phyloP scores from a whole-genome alignment of 192 early-diverging fungal genomes.

The Coemansia sp. region DNA sequence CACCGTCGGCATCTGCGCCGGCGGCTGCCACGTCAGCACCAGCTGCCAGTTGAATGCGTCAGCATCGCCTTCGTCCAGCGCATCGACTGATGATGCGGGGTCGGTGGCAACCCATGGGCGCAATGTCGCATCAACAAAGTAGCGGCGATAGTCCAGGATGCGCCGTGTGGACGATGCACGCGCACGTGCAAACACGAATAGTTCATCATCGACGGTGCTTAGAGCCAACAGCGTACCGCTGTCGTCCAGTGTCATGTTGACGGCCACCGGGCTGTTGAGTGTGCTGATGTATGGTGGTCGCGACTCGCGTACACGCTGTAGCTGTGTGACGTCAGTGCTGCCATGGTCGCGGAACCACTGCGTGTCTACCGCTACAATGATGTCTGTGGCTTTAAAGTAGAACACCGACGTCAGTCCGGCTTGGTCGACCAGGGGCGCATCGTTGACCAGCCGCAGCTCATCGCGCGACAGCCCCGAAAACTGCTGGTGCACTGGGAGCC shows the following conservation, averaged over 20 bases:
- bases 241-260: constrained; percentile 54
- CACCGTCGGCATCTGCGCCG: constrained; percentile 25
- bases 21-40: constrained; percentile 50
- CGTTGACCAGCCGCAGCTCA: constrained; percentile 52
- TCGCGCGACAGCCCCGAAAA: constrained; percentile 54
- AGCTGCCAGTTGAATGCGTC: constrained; percentile 52
- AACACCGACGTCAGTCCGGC: constrained; percentile 46
- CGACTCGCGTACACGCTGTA: constrained; percentile 54
- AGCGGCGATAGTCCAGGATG: constrained; percentile 52
- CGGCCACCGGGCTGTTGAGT: constrained; percentile 52
- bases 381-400: constrained; percentile 54
- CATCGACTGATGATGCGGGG: constrained; percentile 39
- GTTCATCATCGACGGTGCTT: constrained; percentile 53
- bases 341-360: constrained; percentile 54
- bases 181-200: constrained; percentile 49
- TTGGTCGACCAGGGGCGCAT: constrained; percentile 47
- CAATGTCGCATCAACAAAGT: constrained; percentile 26
- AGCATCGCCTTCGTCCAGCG: constrained; percentile 45
- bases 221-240: constrained; percentile 51
- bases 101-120: constrained; percentile 41
- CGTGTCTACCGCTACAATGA: constrained; percentile 47
- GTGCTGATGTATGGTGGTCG: constrained; percentile 55
- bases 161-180: constrained; percentile 26
- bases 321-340: constrained; percentile 43
- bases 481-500: constrained; percentile 51